Percentiles rank a stretch among this genome's conserved stretches.
These are phyloP conservation scores for Suhomyces coccinellae DNA, from an alignment of 1,139 yeast species.

Conservation along the genomic window DNA sequence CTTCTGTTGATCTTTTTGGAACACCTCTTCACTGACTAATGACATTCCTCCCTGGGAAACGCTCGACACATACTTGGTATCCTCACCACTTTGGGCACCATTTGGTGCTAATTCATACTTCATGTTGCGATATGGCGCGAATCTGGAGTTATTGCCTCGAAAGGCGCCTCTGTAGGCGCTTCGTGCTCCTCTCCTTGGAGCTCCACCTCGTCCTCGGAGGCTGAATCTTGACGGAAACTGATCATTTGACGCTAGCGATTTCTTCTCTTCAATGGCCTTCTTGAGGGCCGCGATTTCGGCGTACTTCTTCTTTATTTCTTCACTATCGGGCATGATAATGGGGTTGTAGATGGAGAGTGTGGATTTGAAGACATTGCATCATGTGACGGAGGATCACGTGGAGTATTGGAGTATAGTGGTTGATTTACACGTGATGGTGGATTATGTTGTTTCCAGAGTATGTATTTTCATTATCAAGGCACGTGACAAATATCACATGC, in stretches of 20 bases:
- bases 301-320: constrained; percentile 28
- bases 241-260: constrained; percentile 5
- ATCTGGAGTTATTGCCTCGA: neutral
- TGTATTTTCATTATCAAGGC: too few relatives aligned
- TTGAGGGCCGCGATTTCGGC: constrained; percentile 38
- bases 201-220: constrained; percentile 9
- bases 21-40: constrained; percentile 35
- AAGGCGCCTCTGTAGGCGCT: constrained; percentile 14
- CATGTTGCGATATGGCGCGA: constrained; percentile 23
- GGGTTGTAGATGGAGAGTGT: too few relatives aligned
- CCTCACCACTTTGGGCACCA: neutral
- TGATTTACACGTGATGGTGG: too few relatives aligned
- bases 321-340: constrained; percentile 11
- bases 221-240: neutral
- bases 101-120: constrained; percentile 21
- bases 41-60: constrained; percentile 37
- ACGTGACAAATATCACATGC: neutral
- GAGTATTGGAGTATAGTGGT: too few relatives aligned
- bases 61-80: constrained; percentile 20
- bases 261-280: constrained; percentile 26
- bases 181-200: neutral
- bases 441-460: too few relatives aligned
- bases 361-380: too few relatives aligned
- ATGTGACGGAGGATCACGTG: too few relatives aligned
- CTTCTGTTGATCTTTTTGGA: constrained; percentile 31